These are phyloP conservation scores for Nemophila menziesii DNA, from an alignment of 257 asterid genomes.

Conservation along the genomic window DNA sequence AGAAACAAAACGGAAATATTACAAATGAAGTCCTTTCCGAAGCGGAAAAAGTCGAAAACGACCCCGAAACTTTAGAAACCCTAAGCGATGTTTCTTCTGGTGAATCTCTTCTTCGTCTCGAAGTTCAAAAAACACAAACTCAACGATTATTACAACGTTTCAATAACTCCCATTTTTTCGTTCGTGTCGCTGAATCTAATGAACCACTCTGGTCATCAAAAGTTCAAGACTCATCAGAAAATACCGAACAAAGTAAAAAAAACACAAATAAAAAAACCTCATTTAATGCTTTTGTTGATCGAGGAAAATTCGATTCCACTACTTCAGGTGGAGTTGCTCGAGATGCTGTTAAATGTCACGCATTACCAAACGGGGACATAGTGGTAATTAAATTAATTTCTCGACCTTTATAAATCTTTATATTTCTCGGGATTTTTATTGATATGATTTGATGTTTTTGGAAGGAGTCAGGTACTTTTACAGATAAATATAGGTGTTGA, in stretches of 20 bases:
- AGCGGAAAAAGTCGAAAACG: conserved; percentile 19
- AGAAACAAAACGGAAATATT: conserved; percentile 38
- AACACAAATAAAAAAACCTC: conserved; percentile 26
- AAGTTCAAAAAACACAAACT: conserved; percentile 71
- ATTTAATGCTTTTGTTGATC: conserved; percentile 53
- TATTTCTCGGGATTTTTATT: conserved; percentile 15
- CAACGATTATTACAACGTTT: conserved; percentile 58
- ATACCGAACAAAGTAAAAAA: conserved; percentile 24
- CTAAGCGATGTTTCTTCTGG: conserved; percentile 45
- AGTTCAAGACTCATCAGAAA: conserved; percentile 27
- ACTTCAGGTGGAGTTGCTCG: conserved; percentile 91
- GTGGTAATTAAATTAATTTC: too few species aligned
- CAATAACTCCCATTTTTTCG: conserved; percentile 75
- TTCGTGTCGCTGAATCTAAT: conserved; percentile 62
- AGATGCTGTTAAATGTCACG: conserved; percentile 67
- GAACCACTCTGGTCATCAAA: conserved; percentile 90
- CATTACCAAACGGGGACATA: conserved; percentile 89
- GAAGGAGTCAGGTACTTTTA: conserved; percentile 99
- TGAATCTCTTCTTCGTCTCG: conserved; percentile 83
- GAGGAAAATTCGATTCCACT: conserved; percentile 67
- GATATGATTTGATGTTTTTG: conserved; percentile 63
- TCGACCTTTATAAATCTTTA: background rate
- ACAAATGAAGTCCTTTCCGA: conserved; percentile 26
- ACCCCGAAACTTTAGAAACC: conserved; percentile 29
- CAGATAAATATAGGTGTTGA: conserved; percentile 77